phyloP scores from a whole-genome alignment of 2,329 filamentous ascomycete species.

The Magnaporthiopsis incrustans region DNA sequence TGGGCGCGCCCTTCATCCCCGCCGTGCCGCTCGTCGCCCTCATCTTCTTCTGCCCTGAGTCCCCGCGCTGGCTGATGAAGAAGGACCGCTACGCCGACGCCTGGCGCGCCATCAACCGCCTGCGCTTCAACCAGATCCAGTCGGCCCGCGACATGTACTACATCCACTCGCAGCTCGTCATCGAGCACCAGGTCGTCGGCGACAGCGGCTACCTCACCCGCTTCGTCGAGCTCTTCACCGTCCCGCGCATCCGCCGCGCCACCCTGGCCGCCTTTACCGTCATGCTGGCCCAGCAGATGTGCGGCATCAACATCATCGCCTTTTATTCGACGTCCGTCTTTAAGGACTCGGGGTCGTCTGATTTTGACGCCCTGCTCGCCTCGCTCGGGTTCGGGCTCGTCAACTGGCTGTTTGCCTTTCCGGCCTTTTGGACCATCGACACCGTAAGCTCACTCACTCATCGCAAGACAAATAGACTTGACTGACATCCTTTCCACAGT shows the following conservation, averaged over 20 bases:
- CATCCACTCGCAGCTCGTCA: conserved; percentile 54
- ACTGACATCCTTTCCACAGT: conserved; percentile 18
- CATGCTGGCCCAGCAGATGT: conserved; percentile 73
- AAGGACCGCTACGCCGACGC: conserved; percentile 55
- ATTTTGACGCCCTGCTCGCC: conserved; percentile 49
- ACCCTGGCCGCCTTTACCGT: conserved; percentile 70
- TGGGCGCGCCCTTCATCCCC: conserved; percentile 50
- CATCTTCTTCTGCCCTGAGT: conserved; percentile 61
- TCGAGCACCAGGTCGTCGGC: conserved; percentile 44
- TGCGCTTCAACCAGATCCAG: conserved; percentile 48
- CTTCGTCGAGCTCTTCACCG: conserved; percentile 58
- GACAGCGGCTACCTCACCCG: conserved; percentile 51
- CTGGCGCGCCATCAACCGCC: conserved; percentile 42
- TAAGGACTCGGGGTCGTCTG: conserved; percentile 33
- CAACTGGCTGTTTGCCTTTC: conserved; percentile 59
- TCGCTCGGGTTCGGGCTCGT: conserved; percentile 59
- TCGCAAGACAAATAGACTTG: too few species aligned
- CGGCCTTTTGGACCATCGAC: conserved; percentile 58
- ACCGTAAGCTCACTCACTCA: conserved; percentile 23
- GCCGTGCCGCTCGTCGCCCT: conserved; percentile 48
- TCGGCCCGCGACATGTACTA: conserved; percentile 56
- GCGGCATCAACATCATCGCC: conserved; percentile 62
- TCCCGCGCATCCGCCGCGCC: conserved; percentile 62
- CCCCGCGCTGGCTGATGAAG: conserved; percentile 59
- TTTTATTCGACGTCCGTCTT: conserved; percentile 66